These are phyloP conservation scores for Cornus kousa DNA, from an alignment of 148 eudicot species.

Conservation along the genomic window DNA sequence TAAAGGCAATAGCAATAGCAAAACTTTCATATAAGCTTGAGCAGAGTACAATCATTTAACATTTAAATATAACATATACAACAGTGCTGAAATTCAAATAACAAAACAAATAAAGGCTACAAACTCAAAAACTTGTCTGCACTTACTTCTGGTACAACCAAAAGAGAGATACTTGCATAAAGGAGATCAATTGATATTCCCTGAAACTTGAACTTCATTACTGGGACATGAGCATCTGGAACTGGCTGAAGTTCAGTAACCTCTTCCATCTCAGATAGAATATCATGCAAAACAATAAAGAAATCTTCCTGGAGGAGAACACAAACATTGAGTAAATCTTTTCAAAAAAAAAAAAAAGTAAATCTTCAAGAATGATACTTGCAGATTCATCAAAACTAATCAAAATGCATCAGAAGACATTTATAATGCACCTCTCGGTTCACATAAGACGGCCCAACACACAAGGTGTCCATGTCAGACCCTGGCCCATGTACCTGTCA, in stretches of 20 bases:
- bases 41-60: no score
- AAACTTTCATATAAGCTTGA: neutral
- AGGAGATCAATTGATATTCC: slow-evolving; percentile 57
- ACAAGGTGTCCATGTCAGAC: slow-evolving; percentile 29
- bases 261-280: slow-evolving; percentile 49
- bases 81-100: neutral
- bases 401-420: neutral
- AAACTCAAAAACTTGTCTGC: neutral
- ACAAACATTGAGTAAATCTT: neutral
- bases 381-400: neutral
- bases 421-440: slow-evolving; percentile 25
- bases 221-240: slow-evolving; percentile 60
- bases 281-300: slow-evolving; percentile 45
- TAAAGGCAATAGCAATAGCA: neutral
- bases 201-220: slow-evolving; percentile 54
- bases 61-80: neutral
- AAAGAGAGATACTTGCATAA: slow-evolving; percentile 43
- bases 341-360: neutral
- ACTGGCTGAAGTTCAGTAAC: slow-evolving; percentile 50
- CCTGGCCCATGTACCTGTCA: slow-evolving; percentile 33
- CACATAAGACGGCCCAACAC: slow-evolving; percentile 32
- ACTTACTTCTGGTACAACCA: slow-evolving; percentile 47
- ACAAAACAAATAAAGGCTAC: neutral
- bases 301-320: slow-evolving; percentile 37
- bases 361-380: slow-evolving; percentile 1